phyloP scores from a whole-genome alignment of 345 rosid species.

The Cardamine chenopodiifolia region DNA sequence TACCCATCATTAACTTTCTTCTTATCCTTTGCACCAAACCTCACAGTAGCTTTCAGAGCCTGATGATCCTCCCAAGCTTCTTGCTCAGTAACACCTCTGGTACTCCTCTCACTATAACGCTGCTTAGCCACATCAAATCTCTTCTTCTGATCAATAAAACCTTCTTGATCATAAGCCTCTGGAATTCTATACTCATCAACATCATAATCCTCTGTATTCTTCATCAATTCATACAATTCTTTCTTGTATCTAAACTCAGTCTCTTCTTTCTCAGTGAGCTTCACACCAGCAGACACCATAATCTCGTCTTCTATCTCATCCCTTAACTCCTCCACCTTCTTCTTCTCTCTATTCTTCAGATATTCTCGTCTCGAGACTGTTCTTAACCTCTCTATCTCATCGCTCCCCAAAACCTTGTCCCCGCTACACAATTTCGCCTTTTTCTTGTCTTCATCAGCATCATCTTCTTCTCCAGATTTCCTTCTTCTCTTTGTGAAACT shows the following conservation, averaged over 20 bases:
- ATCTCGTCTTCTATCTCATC: conserved; percentile 20
- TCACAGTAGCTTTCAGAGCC: conserved; percentile 21
- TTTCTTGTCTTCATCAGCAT: neutral
- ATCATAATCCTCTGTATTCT: conserved; percentile 16
- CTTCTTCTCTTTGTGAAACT: conserved; percentile 13
- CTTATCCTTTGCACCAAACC: conserved; percentile 18
- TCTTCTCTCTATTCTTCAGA: conserved; percentile 23
- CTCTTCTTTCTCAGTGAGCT: conserved; percentile 28
- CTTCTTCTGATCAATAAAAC: conserved; percentile 37
- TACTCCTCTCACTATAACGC: neutral
- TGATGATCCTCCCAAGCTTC: conserved; percentile 42
- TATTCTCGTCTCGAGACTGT: conserved; percentile 18
- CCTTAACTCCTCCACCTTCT: conserved; percentile 27
- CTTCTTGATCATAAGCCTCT: conserved; percentile 38
- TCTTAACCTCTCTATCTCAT: conserved; percentile 21
- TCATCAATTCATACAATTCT: conserved; percentile 10
- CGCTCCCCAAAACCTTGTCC: neutral
- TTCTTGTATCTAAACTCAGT: conserved; percentile 23
- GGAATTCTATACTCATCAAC: conserved; percentile 27
- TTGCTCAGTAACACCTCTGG: conserved; percentile 17
- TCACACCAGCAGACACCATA: conserved; percentile 1
- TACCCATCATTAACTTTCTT: conserved; percentile 20
- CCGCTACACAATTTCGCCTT: neutral
- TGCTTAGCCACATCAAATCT: conserved; percentile 26
- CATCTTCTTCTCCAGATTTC: neutral